Conservation (phyloP, 208 protist genomes). For the Acanthamoeba lugdunensis region DNA sequence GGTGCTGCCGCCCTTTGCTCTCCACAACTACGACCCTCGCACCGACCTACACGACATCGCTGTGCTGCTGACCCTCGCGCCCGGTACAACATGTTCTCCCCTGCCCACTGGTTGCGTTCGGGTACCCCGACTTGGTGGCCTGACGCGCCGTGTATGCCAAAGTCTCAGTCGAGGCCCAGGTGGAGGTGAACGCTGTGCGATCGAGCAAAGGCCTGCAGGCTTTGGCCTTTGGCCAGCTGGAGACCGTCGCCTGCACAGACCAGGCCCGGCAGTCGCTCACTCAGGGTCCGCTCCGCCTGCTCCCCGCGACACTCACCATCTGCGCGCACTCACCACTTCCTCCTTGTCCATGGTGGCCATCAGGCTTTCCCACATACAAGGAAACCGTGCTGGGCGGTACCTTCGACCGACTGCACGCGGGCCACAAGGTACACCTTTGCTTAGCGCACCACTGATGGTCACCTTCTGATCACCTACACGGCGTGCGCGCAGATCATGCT, state of each 20-base stretch:
- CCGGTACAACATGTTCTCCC: background rate
- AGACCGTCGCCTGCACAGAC: background rate
- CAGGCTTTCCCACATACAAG: conserved; percentile 25
- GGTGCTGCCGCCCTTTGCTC: background rate
- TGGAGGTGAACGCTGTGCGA: background rate
- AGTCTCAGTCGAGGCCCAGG: background rate
- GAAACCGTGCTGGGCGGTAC: conserved; percentile 39
- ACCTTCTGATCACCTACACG: background rate
- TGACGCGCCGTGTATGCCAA: background rate
- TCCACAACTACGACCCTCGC: conserved; percentile 6
- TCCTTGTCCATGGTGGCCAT: background rate
- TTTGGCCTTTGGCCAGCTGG: background rate
- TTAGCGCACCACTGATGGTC: background rate
- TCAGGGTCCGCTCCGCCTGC: background rate
- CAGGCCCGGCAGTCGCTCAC: background rate
- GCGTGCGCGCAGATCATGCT: conserved; percentile 30
- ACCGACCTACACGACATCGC: conserved; percentile 24
- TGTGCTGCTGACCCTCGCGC: background rate
- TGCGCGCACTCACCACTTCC: background rate
- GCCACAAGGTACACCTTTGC: conserved; percentile 1
- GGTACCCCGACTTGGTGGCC: no score
- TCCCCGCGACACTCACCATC: no score
- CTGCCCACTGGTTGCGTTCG: background rate
- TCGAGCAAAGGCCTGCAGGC: background rate
- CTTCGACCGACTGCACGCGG: conserved; percentile 47